Evolutionary conservation across 1,139 yeast species (phyloP).

Genomic region (Lodderomyces elongisporus): DNA sequence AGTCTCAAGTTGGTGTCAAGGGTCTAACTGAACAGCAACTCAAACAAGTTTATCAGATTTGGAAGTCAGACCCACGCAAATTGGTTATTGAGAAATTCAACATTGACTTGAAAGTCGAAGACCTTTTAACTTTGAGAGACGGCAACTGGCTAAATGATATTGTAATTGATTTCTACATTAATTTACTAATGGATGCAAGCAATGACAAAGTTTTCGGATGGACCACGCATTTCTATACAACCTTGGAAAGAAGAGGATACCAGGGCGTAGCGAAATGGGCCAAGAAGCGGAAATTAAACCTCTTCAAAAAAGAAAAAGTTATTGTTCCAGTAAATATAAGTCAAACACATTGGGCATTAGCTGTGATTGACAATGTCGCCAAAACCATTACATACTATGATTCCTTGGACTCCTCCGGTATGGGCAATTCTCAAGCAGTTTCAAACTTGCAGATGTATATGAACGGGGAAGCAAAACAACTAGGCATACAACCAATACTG

Average conservation of each 20-base stretch:
- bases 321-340: slow-evolving; percentile 80
- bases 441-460: slow-evolving; percentile 55
- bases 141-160: slow-evolving; percentile 88
- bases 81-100: slow-evolving; percentile 27
- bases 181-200: slow-evolving; percentile 44
- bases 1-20: slow-evolving; percentile 10
- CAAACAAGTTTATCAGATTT: slow-evolving; percentile 18
- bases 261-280: slow-evolving; percentile 87
- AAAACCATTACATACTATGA: slow-evolving; percentile 68
- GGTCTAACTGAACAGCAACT: slow-evolving; percentile 18
- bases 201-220: slow-evolving; percentile 56
- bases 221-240: slow-evolving; percentile 83
- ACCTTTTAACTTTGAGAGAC: slow-evolving; percentile 65
- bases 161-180: slow-evolving; percentile 77
- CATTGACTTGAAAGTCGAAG: slow-evolving; percentile 62
- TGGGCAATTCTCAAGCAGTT: slow-evolving; percentile 53
- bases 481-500: slow-evolving; percentile 29
- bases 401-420: slow-evolving; percentile 51
- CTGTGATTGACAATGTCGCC: slow-evolving; percentile 62
- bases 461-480: slow-evolving; percentile 49
- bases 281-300: slow-evolving; percentile 69
- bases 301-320: slow-evolving; percentile 57
- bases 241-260: slow-evolving; percentile 68
- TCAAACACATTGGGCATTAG: slow-evolving; percentile 91
- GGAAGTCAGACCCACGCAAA: slow-evolving; percentile 18